Evolutionary conservation across 495 filamentous ascomycete species (phyloP).

Genomic region (Chaetomium fimeti): DNA sequence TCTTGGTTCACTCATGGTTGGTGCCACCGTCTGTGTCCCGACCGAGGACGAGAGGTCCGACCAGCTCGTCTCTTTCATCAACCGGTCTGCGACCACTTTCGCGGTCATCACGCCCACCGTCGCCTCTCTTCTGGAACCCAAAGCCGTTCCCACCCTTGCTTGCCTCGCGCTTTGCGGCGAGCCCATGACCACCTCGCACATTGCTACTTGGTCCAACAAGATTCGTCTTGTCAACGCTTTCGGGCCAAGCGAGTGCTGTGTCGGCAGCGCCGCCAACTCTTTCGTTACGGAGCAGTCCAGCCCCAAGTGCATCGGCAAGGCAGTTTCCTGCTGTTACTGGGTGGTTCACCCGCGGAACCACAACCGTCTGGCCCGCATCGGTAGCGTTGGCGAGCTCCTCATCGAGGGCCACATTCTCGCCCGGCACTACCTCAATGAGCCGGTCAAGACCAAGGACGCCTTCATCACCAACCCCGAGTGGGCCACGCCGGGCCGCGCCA

Average conservation of each 20-base stretch:
- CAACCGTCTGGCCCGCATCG: conserved; percentile 55
- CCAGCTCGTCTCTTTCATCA: conserved; percentile 13
- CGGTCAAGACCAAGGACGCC: conserved; percentile 41
- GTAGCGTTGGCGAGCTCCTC: conserved; percentile 59
- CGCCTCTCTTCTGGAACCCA: not conserved
- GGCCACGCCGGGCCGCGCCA: conserved; percentile 44
- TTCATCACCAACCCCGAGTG: conserved; percentile 56
- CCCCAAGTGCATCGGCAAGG: conserved; percentile 17
- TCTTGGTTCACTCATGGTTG: conserved; percentile 49
- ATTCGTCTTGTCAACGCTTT: conserved; percentile 33
- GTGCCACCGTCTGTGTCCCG: conserved; percentile 34
- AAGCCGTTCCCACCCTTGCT: not conserved
- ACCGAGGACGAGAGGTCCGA: conserved; percentile 19
- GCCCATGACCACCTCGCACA: conserved; percentile 12
- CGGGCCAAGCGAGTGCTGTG: conserved; percentile 28
- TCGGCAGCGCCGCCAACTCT: conserved; percentile 7
- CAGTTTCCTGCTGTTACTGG: conserved; percentile 40
- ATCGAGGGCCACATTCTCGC: conserved; percentile 61
- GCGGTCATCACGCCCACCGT: conserved; percentile 15
- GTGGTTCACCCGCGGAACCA: conserved; percentile 56
- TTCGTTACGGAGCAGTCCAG: not conserved
- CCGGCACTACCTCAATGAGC: conserved; percentile 49
- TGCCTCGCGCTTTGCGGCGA: conserved; percentile 11
- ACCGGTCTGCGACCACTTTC: conserved; percentile 2
- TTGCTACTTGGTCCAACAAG: conserved; percentile 18